Conservation (phyloP, 768 basidiomycete species). For the Paxillus ammoniavirescens region DNA sequence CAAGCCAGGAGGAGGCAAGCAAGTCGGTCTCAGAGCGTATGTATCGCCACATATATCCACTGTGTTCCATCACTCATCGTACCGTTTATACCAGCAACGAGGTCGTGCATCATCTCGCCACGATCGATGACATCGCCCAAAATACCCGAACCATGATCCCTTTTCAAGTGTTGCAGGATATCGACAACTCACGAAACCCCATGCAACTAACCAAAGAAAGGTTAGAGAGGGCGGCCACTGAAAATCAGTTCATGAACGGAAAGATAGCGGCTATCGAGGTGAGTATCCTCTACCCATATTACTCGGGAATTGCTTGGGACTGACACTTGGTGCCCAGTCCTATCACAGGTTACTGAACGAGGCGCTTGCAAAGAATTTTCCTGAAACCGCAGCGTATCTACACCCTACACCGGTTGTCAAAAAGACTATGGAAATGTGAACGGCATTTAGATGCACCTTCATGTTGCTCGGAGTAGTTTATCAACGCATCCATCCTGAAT, state of each 20-base stretch:
- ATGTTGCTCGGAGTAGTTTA: background rate
- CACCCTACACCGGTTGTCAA: slow-evolving; percentile 9
- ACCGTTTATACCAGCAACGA: slow-evolving; percentile 53
- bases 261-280: slow-evolving; percentile 80
- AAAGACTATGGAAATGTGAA: slow-evolving; percentile 13
- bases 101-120: slow-evolving; percentile 63
- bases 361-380: slow-evolving; percentile 69
- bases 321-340: slow-evolving; percentile 43
- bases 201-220: slow-evolving; percentile 80
- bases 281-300: slow-evolving; percentile 18
- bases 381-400: slow-evolving; percentile 42
- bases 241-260: slow-evolving; percentile 91
- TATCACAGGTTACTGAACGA: slow-evolving; percentile 68
- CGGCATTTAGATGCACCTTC: background rate
- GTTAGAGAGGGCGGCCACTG: slow-evolving; percentile 79
- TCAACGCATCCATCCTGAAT: background rate
- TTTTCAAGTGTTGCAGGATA: slow-evolving; percentile 71
- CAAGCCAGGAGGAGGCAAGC: slow-evolving; percentile 67
- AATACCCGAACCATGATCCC: slow-evolving; percentile 65
- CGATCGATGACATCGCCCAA: slow-evolving; percentile 68
- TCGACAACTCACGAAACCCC: slow-evolving; percentile 79
- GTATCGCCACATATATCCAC: slow-evolving; percentile 17
- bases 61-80: background rate
- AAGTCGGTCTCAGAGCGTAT: slow-evolving; percentile 75
- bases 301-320: background rate